Conservation (phyloP, 139 green algal species). For the Coccomyxa sp. region DNA sequence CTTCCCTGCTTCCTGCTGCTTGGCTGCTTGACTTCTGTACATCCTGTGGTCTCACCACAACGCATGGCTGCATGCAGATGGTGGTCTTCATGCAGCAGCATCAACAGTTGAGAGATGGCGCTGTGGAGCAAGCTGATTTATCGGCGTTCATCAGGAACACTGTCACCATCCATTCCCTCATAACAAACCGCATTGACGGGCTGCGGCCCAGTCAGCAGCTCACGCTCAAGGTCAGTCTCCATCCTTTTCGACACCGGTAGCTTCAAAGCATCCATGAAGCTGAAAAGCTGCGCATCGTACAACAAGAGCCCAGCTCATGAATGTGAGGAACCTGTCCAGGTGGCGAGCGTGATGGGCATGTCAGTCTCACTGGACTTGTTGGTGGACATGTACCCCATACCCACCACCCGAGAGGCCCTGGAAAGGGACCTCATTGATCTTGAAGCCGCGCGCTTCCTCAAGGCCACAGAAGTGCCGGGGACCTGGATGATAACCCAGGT, state of each 20-base stretch:
- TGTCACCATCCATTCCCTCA: constrained; percentile 44
- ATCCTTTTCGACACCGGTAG: neutral
- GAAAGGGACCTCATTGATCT: constrained; percentile 36
- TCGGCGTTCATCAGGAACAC: constrained; percentile 25
- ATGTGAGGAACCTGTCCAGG: neutral
- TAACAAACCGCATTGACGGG: constrained; percentile 66
- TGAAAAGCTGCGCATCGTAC: no score
- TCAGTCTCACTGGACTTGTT: constrained; percentile 62
- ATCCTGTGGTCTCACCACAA: neutral
- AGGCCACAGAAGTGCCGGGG: constrained; percentile 9
- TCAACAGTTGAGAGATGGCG: neutral
- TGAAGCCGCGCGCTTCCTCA: constrained; percentile 40
- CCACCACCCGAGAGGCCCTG: constrained; percentile 7
- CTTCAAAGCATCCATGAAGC: neutral
- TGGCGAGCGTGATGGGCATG: constrained; percentile 62
- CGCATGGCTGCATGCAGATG: constrained; percentile 10
- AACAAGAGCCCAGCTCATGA: neutral
- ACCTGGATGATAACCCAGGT: constrained; percentile 46
- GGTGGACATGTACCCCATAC: constrained; percentile 15
- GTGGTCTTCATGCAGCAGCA: constrained; percentile 30
- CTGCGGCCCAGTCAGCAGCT: constrained; percentile 60
- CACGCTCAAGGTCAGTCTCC: constrained; percentile 47
- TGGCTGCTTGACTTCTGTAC: neutral
- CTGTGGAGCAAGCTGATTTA: neutral
- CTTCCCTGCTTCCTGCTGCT: no score